These are phyloP conservation scores for Phycomyces nitens DNA, from an alignment of 192 early-diverging fungal genomes.

Conservation along the genomic window DNA sequence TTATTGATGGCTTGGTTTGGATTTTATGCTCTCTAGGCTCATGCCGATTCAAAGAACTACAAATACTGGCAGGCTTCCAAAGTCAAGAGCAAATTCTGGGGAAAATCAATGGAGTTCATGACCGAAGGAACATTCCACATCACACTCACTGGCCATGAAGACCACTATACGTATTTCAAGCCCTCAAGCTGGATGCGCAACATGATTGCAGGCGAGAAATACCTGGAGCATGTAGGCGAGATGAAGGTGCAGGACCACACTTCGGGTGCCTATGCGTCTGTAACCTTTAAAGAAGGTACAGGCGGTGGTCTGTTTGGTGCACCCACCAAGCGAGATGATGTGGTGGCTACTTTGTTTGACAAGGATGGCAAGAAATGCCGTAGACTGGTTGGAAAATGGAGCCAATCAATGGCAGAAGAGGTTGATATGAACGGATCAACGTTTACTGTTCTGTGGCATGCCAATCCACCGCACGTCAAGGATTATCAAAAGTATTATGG, in stretches of 20 bases:
- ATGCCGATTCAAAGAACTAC: conserved; percentile 81
- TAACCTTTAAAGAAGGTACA: conserved; percentile 80
- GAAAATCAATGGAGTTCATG: conserved; percentile 73
- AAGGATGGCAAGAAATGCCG: conserved; percentile 46
- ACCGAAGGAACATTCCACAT: conserved; percentile 81
- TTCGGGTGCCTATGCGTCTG: conserved; percentile 63
- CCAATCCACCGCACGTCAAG: conserved; percentile 58
- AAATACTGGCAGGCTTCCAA: conserved; percentile 82
- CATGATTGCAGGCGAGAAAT: conserved; percentile 75
- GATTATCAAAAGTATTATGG: conserved; percentile 75
- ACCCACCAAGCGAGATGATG: conserved; percentile 56
- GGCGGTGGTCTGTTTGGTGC: conserved; percentile 61
- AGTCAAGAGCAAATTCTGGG: conserved; percentile 96
- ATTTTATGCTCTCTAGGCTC: conserved; percentile 43
- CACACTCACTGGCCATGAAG: conserved; percentile 54
- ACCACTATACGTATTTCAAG: conserved; percentile 84
- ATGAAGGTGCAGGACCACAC: conserved; percentile 73
- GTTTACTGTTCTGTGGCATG: conserved; percentile 81
- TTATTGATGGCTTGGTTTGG: no score
- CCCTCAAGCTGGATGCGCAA: conserved; percentile 90
- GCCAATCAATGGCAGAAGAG: conserved; percentile 52
- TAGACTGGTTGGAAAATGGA: conserved; percentile 59
- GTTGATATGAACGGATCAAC: conserved; percentile 40
- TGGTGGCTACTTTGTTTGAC: conserved; percentile 51
- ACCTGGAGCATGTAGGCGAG: conserved; percentile 89